Evolutionary conservation across 192 early-diverging fungal species (phyloP).

Genomic region (Coemansia sp.): DNA sequence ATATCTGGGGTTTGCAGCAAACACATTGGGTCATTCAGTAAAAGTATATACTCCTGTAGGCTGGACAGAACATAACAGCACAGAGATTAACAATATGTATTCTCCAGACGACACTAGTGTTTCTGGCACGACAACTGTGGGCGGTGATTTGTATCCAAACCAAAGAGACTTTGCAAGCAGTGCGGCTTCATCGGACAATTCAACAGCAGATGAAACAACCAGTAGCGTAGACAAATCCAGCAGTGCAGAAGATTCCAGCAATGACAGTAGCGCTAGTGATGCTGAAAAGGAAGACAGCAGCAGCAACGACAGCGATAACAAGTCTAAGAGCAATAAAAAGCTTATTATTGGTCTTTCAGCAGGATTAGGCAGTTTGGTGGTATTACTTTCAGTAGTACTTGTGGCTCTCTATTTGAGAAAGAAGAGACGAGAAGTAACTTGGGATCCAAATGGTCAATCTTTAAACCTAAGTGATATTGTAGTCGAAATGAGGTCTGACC

Average conservation of each 20-base stretch:
- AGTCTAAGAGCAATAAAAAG: not conserved
- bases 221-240: not conserved
- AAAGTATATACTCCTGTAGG: not conserved
- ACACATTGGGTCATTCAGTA: not conserved
- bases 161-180: not conserved
- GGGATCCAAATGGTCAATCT: not conserved
- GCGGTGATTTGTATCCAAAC: not conserved
- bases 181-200: not conserved
- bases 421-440: not conserved
- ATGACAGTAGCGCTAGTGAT: not conserved
- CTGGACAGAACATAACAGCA: not conserved
- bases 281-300: not conserved
- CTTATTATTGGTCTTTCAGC: not conserved
- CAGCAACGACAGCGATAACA: not conserved
- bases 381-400: not conserved
- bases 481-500: not conserved
- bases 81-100: not conserved
- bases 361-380: not conserved
- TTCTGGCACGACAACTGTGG: not conserved
- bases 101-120: not conserved
- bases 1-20: conserved; percentile 6
- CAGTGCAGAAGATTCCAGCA: not conserved
- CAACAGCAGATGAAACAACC: not conserved
- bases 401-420: not conserved
- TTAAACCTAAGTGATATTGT: not conserved